phyloP scores from a whole-genome alignment of 2,329 filamentous ascomycete genomes.

The Hyphodiscus sp. region DNA sequence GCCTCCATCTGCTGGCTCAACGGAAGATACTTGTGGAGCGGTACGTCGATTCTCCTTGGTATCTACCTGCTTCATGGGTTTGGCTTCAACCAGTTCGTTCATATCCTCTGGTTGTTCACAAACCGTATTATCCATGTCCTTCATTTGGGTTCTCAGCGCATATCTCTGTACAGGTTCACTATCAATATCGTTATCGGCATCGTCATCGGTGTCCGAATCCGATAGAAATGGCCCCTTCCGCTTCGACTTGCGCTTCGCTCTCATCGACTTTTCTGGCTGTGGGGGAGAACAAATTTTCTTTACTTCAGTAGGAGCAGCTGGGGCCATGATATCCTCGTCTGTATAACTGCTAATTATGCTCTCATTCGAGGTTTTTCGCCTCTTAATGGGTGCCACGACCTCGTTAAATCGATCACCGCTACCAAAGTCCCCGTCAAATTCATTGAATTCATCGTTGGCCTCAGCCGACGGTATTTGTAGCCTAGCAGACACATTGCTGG shows the following conservation, averaged over 20 bases:
- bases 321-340: neutral
- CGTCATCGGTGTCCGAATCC: slow-evolving; percentile 56
- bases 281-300: slow-evolving; percentile 15
- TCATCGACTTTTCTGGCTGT: slow-evolving; percentile 24
- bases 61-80: slow-evolving; percentile 8
- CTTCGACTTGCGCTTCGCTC: slow-evolving; percentile 23
- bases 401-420: slow-evolving; percentile 35
- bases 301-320: neutral
- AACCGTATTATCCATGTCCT: slow-evolving; percentile 11
- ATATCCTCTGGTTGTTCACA: slow-evolving; percentile 10
- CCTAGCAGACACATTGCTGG: slow-evolving; percentile 3
- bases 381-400: slow-evolving; percentile 32
- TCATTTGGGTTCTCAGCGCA: slow-evolving; percentile 16
- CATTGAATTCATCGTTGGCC: slow-evolving; percentile 18
- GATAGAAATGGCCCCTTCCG: slow-evolving; percentile 60
- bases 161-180: slow-evolving; percentile 9
- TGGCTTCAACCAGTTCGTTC: slow-evolving; percentile 11
- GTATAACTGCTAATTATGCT: neutral
- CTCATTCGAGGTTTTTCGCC: slow-evolving; percentile 33
- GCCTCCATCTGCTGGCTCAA: slow-evolving; percentile 5
- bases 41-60: slow-evolving; percentile 17
- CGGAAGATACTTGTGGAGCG: slow-evolving; percentile 7
- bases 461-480: slow-evolving; percentile 4
- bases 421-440: slow-evolving; percentile 21
- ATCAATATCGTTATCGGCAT: slow-evolving; percentile 29